Evolutionary conservation across 1,284 basidiomycete genomes (phyloP).

Genomic region (Melanopsichium pennsylvanicum): DNA sequence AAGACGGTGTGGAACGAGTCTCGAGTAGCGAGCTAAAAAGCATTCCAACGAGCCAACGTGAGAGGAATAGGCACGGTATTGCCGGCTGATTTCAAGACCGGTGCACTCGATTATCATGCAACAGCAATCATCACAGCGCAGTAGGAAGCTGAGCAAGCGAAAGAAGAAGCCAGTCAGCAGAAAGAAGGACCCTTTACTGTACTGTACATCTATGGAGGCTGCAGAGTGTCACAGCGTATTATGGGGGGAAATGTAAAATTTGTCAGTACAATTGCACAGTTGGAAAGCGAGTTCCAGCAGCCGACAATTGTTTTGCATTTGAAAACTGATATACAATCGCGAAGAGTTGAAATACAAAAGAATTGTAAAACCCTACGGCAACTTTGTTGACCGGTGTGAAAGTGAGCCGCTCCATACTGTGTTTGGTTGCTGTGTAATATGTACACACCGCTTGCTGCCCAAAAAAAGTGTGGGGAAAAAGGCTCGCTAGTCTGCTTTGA

Average conservation of each 20-base stretch:
- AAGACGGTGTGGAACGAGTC: background rate
- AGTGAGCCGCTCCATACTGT: no score
- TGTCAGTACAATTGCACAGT: background rate
- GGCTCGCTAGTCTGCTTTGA: no score
- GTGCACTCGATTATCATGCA: slow-evolving; percentile 8
- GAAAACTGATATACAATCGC: slow-evolving; percentile 10
- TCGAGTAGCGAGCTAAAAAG: slow-evolving; percentile 6
- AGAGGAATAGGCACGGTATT: slow-evolving; percentile 9
- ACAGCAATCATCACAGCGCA: background rate
- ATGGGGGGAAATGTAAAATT: no score
- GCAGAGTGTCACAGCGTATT: background rate
- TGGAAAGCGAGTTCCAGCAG: slow-evolving; percentile 21
- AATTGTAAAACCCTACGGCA: no score
- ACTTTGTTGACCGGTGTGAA: no score
- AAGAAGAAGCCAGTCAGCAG: background rate
- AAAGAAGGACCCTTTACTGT: no score
- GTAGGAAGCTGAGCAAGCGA: no score
- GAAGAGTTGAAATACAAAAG: no score
- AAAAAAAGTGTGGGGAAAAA: slow-evolving; percentile 4
- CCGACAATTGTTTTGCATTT: slow-evolving; percentile 16
- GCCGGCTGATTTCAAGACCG: slow-evolving; percentile 22
- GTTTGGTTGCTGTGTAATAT: no score
- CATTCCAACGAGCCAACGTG: background rate
- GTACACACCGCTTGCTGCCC: no score
- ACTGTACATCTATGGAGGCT: no score